Base-by-base conservation (phyloP, 192 early-diverging fungal genomes). In the Podila verticillata region DNA sequence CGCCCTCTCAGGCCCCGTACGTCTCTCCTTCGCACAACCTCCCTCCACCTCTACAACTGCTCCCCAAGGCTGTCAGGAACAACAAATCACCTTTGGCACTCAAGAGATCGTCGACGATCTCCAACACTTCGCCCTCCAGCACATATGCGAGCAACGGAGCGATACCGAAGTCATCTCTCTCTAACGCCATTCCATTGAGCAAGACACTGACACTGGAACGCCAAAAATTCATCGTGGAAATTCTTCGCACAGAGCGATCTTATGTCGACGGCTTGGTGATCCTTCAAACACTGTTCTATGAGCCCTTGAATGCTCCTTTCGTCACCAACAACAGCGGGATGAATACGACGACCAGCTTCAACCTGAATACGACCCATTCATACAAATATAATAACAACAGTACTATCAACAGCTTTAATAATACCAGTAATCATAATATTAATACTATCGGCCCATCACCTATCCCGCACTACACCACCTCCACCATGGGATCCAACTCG, bases 231-330 rank as follows among this genome's bases (percentile, higher is more conserved):
- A 86, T 93, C 26, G 85, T 87, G 5, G 96, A 97, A 82, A 90
- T 97, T 20, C 74, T 96, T 19, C 83, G 88, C 61, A 96, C 96
- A 2, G 96, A 97, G 77, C 79, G 90, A 48, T 95, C 94, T 4
- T 97, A 97, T 72, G 94, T 97, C 15, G 86, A 93, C 34, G 91
- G 92, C 36, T 80, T 97, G 34, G 74, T 88, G 48, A 84, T 90
- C 61, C 72, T 97, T 2, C 84, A 93, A 34, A 62, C 67, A 0
- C 35, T 80, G 51, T 81, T 75, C 67, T 73, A 68, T 26, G 72
- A 81, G n/a, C 68, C 71, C 8, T 26, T 81, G 57, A 72, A 69
- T 60, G 68, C 70, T 6, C 65, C 72, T 7, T 66, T 66, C 54
- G 49, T 51, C 1, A 62, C 57, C 10, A 39, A 48, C 17, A 72